Base-by-base conservation (phyloP, 2,329 filamentous ascomycete genomes). In the Apiospora hydei region DNA sequence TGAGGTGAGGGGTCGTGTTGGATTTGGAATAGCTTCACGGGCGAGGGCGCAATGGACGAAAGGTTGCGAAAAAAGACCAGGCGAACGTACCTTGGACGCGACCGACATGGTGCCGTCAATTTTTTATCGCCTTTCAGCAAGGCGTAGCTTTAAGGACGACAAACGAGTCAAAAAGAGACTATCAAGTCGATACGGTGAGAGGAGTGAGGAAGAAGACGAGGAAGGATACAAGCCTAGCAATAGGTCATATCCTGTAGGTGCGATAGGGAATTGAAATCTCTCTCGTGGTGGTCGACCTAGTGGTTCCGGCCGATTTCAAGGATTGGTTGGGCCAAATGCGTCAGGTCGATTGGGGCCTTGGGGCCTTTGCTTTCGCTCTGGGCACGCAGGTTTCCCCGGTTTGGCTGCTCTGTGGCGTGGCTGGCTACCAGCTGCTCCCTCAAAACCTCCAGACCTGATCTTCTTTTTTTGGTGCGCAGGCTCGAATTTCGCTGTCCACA, bases 61-160 rank as follows among this genome's bases (percentile, higher is more conserved):
- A 38, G 44, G 26, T 34, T 30, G 67, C 34, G 44, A 49, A 69
- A 64, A 41, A 4, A 24, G 34, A 38, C 34, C 5, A 38, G 10
- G 11, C 30, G 21, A 49, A 69, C 68, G 30, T 82, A 90, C 88
- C 87, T 89, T 88, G 76, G 86, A 87, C 84, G 85, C 87, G 86
- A 90, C 86, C 85, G 88, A 89, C 88, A 90, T 90, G 81, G 84
- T 89, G 88, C 84, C 87, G 84, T 83, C 83, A 79, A 81, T 84
- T 84, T 11, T 57, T 84, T 82, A 83, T 86, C 85, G 86, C 87
- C 86, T 88, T 84, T 81, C 80, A 81, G 81, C 80, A 84, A 86
- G 84, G 84, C 84, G 84, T 82, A 80, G 77, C 79, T 80, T 76
- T 57, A 71, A 72, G 75, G 75, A 77, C 78, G 79, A 80, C 79